Evolutionary conservation across 2,329 filamentous ascomycete genomes (phyloP), one percentile per base, ranked within the genome.

Genomic region (Hypocreales sp.): DNA sequence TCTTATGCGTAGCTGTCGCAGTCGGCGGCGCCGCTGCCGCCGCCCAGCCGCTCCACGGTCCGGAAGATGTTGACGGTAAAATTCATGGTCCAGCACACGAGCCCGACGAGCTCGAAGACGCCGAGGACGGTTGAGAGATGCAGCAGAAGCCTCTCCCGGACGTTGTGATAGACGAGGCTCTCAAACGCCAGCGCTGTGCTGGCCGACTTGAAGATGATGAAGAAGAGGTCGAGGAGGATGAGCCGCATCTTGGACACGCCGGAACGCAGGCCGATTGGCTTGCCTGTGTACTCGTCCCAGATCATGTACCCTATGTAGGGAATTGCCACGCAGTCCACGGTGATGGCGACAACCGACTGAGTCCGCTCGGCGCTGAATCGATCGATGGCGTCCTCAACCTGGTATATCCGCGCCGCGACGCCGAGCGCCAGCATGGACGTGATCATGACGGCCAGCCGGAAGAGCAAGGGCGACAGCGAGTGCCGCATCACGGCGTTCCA

Each of bases 151-250:
- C 34, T 36, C 24, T 48, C 40, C 15, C 44, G 42, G 8, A 50
- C 37, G 27, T 56, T 51, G 44, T 64, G 52, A 45, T 68, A 63
- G 48, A 82, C 76, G 29, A 94, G 59, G 7, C 82, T 79, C 46
- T 82, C 79, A 48, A 94, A 93, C 2, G 87, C 86, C 36, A 98
- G 60, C 22, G 82, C 80, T 15, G 92, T 68, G 54, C 93, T 95
- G 27, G 86, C 84, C 4, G 86, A 84, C 51, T 93, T 87, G 58
- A 98, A 93, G 22, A 95, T 86, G 44, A 98, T 93, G 49, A 98
- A 98, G 44, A 94, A 76, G 4, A 98, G 64, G 53, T 98, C 90
- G 31, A 93, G 68, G 29, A 98, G 71, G 33, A 95, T 80, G 26
- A 98, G 70, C 10, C 80, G 73, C 37, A 92, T 79, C 50, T 98